Evolutionary conservation across 192 early-diverging fungal genomes (phyloP).

Genomic region (Linnemannia zychae): DNA sequence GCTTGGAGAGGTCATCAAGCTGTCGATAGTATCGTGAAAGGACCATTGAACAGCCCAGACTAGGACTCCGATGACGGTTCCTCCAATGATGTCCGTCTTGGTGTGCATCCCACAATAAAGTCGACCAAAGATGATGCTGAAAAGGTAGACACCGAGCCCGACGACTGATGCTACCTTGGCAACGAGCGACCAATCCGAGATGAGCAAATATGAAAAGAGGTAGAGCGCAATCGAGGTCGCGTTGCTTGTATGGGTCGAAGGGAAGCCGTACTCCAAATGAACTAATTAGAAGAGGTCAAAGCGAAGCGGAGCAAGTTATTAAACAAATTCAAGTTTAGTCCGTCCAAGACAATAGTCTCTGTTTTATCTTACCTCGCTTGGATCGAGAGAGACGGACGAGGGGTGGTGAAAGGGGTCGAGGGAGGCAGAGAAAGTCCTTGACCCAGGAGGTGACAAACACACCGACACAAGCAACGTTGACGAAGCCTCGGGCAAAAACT

Average conservation of each 20-base stretch:
- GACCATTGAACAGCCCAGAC: slow-evolving; percentile 73
- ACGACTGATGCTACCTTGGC: slow-evolving; percentile 44
- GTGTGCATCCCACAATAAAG: slow-evolving; percentile 93
- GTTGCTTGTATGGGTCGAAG: slow-evolving; percentile 91
- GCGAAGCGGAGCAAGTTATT: neutral
- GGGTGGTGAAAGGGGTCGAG: slow-evolving; percentile 84
- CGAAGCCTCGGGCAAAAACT: slow-evolving; percentile 66
- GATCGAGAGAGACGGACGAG: slow-evolving; percentile 67
- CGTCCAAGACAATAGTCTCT: neutral
- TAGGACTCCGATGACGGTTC: slow-evolving; percentile 66
- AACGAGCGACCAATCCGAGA: slow-evolving; percentile 54
- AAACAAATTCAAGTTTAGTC: neutral
- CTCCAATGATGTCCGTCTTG: slow-evolving; percentile 59
- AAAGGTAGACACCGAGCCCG: slow-evolving; percentile 61
- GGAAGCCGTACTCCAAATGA: slow-evolving; percentile 93
- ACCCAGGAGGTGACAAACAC: slow-evolving; percentile 54
- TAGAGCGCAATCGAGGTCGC: slow-evolving; percentile 78
- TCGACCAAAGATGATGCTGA: slow-evolving; percentile 78
- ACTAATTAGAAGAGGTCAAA: slow-evolving; percentile 44
- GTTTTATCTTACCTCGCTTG: slow-evolving; percentile 39
- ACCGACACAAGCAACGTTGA: slow-evolving; percentile 49
- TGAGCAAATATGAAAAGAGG: slow-evolving; percentile 60
- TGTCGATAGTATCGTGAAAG: slow-evolving; percentile 48
- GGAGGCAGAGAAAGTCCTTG: slow-evolving; percentile 88
- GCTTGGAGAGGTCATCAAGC: slow-evolving; percentile 43